Conservation (phyloP, 2,329 filamentous ascomycete genomes). For the Harringtonia lauricola region DNA sequence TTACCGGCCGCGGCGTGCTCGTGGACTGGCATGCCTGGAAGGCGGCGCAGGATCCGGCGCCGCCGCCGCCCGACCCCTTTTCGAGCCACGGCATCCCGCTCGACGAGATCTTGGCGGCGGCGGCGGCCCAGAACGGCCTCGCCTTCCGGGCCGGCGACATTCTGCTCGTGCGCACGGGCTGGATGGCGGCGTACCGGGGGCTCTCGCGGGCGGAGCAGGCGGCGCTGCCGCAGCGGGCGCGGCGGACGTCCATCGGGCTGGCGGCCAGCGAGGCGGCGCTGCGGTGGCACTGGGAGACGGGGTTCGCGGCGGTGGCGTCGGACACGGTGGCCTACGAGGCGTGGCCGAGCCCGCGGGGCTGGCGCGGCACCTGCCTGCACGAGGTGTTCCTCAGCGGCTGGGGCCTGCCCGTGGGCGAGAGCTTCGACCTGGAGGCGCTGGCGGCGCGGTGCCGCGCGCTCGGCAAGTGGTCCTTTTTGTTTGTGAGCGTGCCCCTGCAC, state of each 20-base stretch:
- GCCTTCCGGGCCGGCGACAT: conserved; percentile 23
- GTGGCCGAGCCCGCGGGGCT: conserved; percentile 13
- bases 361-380: conserved; percentile 21
- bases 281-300: conserved; percentile 33
- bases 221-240: conserved; percentile 15
- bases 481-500: conserved; percentile 23
- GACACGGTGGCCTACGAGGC: conserved; percentile 31
- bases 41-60: conserved; percentile 25
- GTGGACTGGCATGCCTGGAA: no score
- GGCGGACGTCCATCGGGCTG: conserved; percentile 21
- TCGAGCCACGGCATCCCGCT: conserved; percentile 13
- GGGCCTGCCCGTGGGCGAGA: conserved; percentile 37
- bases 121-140: conserved; percentile 21
- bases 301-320: conserved; percentile 32
- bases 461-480: conserved; percentile 26
- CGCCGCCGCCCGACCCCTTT: conserved; percentile 9
- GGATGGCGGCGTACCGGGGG: conserved; percentile 16
- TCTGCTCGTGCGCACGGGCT: conserved; percentile 23
- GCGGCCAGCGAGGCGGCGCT: conserved; percentile 23
- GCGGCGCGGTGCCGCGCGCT: conserved; percentile 19
- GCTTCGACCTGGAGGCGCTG: conserved; percentile 32
- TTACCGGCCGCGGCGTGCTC: conserved; percentile 32
- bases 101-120: conserved; percentile 20
- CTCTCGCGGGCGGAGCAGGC: conserved; percentile 12
- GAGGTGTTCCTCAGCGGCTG: conserved; percentile 33